These are phyloP conservation scores for Mangifera indica DNA, from an alignment of 345 rosid species.

Conservation along the genomic window DNA sequence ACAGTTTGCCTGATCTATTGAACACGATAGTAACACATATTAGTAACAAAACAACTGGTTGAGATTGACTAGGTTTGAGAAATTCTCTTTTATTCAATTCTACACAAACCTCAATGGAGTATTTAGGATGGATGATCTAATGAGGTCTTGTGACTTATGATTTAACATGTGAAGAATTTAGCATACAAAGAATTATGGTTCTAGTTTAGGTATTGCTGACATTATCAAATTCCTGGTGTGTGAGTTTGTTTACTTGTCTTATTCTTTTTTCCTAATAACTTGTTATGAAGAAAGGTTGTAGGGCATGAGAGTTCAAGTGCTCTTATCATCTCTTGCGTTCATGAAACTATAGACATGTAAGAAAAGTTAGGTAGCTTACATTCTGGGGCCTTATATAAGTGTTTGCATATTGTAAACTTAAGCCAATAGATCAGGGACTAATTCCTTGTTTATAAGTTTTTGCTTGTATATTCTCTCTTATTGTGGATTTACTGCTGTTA, in stretches of 20 bases:
- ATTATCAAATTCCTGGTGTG: not conserved
- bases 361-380: not conserved
- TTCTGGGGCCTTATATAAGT: not conserved
- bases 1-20: not conserved
- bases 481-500: not conserved
- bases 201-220: not conserved
- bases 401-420: not conserved
- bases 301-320: not conserved
- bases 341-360: no score
- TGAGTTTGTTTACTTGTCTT: not conserved
- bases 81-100: not conserved
- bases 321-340: not conserved
- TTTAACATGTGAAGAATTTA: not conserved
- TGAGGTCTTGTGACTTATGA: not conserved
- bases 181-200: not conserved
- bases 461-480: not conserved
- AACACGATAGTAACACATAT: not conserved
- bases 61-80: not conserved
- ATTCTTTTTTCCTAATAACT: not conserved
- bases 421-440: not conserved
- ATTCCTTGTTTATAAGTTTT: not conserved
- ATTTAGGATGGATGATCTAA: not conserved
- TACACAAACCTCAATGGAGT: no score
- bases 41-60: not conserved
- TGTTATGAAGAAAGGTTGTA: not conserved